Percentiles rank a stretch among this genome's conserved stretches.
Conservation (phyloP, 2,329 filamentous ascomycete genomes). For the Botryotinia narcissicola region DNA sequence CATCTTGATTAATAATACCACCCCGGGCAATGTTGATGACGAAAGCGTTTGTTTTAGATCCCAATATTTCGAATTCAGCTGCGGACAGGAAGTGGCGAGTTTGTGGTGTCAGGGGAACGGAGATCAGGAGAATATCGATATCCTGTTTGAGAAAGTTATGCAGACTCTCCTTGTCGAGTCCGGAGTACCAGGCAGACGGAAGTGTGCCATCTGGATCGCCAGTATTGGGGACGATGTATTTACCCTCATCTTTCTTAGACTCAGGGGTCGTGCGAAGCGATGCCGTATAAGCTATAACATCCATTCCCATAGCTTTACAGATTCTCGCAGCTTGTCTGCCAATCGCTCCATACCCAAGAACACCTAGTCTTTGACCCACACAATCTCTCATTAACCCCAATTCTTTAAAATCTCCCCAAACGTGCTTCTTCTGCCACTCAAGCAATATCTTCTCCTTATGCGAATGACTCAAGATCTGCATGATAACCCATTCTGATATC, state of each 20-base stretch:
- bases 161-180: conserved; percentile 36
- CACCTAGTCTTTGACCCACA: conserved; percentile 57
- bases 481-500: conserved; percentile 64
- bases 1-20: conserved; percentile 58
- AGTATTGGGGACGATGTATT: conserved; percentile 62
- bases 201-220: conserved; percentile 41
- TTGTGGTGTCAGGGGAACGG: conserved; percentile 40
- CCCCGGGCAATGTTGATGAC: conserved; percentile 65
- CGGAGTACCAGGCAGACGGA: conserved; percentile 41
- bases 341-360: conserved; percentile 43
- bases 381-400: conserved; percentile 47
- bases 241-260: conserved; percentile 52
- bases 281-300: conserved; percentile 64
- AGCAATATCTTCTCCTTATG: conserved; percentile 54
- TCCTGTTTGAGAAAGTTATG: conserved; percentile 40
- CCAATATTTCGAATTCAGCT: conserved; percentile 40
- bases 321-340: conserved; percentile 47
- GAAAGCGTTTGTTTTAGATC: conserved; percentile 46
- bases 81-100: conserved; percentile 44
- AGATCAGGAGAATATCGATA: conserved; percentile 42
- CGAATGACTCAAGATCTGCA: conserved; percentile 59
- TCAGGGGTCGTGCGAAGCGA: conserved; percentile 56
- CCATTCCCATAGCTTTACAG: conserved; percentile 57
- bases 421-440: conserved; percentile 54
- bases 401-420: conserved; percentile 47